phyloP scores from a whole-genome alignment of 208 protist genomes.

The Jaenimonas drosophilae region DNA sequence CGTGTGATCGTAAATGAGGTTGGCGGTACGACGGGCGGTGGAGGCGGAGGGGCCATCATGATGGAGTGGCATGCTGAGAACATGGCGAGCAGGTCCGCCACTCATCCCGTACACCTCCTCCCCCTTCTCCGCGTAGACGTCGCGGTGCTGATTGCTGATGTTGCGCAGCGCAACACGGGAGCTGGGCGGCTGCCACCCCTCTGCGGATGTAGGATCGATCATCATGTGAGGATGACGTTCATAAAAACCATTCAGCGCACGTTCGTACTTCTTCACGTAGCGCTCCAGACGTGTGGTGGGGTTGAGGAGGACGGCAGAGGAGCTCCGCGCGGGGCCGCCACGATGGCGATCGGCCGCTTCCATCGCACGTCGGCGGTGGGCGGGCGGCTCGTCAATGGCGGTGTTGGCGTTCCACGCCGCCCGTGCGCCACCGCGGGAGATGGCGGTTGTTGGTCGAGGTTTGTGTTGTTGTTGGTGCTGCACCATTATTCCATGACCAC shows the following conservation, averaged over 20 bases:
- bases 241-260: conserved; percentile 23
- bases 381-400: background rate
- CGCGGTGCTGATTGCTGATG: conserved; percentile 1
- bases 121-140: conserved; percentile 5
- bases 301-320: conserved; percentile 17
- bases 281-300: conserved; percentile 43
- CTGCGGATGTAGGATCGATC: no score
- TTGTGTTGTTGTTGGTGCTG: background rate
- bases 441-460: background rate
- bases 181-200: no score
- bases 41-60: conserved; percentile 7
- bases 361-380: no score
- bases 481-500: background rate
- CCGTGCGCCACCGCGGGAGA: conserved; percentile 3
- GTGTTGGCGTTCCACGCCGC: conserved; percentile 4
- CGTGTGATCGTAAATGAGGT: conserved; percentile 66
- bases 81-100: background rate
- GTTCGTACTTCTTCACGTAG: conserved; percentile 46
- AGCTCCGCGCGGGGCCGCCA: background rate
- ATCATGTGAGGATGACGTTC: background rate
- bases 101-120: conserved; percentile 3
- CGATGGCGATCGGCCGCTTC: background rate
- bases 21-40: conserved; percentile 31
- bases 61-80: conserved; percentile 7
- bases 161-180: no score